A percentile compares a stretch with the other conserved stretches of the same genome.
Conservation (phyloP, 176 grass and related monocot species). For the Ensete ventricosum region DNA sequence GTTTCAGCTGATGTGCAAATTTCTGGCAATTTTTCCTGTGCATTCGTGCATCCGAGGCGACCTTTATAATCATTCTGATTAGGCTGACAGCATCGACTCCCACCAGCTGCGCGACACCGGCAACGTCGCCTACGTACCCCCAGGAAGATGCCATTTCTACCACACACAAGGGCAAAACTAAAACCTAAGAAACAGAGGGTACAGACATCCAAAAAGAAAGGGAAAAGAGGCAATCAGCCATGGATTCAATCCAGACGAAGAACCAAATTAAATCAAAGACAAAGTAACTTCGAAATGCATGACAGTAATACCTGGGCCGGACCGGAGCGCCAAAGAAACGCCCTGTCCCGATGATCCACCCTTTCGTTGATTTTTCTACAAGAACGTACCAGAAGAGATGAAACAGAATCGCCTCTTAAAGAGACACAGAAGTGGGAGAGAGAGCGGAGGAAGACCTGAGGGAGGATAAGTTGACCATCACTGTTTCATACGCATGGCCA, state of each 20-base stretch:
- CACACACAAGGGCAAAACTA: not conserved
- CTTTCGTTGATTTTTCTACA: no score
- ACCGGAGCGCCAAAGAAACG: no score
- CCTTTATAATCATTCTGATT: constrained; percentile 23
- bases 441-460: no score
- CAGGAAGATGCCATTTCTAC: not conserved
- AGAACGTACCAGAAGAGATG: no score
- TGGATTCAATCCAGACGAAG: not conserved
- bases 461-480: no score
- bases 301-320: no score
- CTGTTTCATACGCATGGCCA: no score
- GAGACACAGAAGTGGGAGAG: no score
- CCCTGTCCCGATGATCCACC: no score
- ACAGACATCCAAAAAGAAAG: not conserved
- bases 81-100: constrained; percentile 34
- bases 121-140: not conserved
- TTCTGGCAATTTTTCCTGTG: constrained; percentile 26
- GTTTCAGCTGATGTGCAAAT: constrained; percentile 13
- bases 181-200: not conserved
- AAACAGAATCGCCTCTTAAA: no score
- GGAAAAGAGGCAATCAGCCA: not conserved
- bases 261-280: no score
- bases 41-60: not conserved
- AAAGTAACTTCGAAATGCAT: no score
- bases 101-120: constrained; percentile 22